Evolutionary conservation across 306 rosid genomes (phyloP), one percentile per base, ranked within the genome.

Genomic region (Cucumis melo): DNA sequence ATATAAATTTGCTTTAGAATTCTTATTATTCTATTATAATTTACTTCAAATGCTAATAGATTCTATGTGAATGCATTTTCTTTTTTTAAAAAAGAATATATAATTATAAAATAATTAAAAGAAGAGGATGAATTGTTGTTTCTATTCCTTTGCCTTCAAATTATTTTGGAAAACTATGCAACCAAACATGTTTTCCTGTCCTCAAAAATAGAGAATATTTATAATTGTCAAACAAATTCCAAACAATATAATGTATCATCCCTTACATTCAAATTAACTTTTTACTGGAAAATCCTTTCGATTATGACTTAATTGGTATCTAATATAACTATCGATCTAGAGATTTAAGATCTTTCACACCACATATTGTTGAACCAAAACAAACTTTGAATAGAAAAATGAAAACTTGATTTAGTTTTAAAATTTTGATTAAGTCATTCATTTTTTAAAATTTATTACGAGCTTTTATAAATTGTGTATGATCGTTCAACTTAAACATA

Each of bases 151-250:
- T 64, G 71, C 48, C 48, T 64, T 34, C 8, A 64, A 34, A 64
- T 42, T 64, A 34, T 64, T 64, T 61, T 32, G 16, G 8, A 19
- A 34, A 16, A 64, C 48, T 64, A 34, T 36, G 14, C 48, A 34
- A 64, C 71, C 71, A 64, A 64, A 36, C 71, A 36, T 64, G 71
- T 64, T 64, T 64, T 64, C 46, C 17, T 64, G 24, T 64, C 71
- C 5, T 64, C 1, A 19, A 36, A 63, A 36, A 29, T 62, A 62
- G 68, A 62, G 27, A 12, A 27, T 4, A 24, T 12, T 20, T 5
- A 50, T 56, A 23, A 27, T 27, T 27, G 1, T 59, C 5, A 2
- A 60, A 59, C 10, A 59, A 24, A 23, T 24, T 8, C 65, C 38
- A 59, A 23, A 19, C 1, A 59, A 1, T 24, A 19, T 0, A 59